phyloP scores from a whole-genome alignment of 2,329 filamentous ascomycete genomes.

The Colletotrichum melonis region DNA sequence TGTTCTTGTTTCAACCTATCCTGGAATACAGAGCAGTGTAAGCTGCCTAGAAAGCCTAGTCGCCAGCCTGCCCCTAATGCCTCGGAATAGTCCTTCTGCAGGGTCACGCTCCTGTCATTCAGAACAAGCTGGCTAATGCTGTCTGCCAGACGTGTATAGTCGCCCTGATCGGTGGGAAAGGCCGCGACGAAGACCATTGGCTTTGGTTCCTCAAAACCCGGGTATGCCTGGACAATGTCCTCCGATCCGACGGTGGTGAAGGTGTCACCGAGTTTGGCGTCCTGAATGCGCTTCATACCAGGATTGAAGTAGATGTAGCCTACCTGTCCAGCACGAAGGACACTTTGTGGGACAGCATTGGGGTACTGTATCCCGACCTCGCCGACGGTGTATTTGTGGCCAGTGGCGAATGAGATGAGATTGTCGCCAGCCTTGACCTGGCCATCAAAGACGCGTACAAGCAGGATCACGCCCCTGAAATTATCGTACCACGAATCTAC shows the following conservation, averaged over 20 bases:
- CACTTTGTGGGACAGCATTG: constrained; percentile 81
- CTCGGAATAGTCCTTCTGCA: constrained; percentile 94
- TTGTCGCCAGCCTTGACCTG: constrained; percentile 84
- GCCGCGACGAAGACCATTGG: constrained; percentile 99
- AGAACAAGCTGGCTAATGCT: constrained; percentile 94
- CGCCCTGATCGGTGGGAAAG: constrained; percentile 90
- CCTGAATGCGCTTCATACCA: constrained; percentile 96
- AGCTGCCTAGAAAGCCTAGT: constrained; percentile 92
- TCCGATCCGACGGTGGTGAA: constrained; percentile 87
- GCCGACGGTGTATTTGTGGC: constrained; percentile 89
- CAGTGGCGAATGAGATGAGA: constrained; percentile 88
- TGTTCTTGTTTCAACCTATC: constrained; percentile 95
- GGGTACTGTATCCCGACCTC: constrained; percentile 98
- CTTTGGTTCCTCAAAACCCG: constrained; percentile 96
- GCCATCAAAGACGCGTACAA: constrained; percentile 93
- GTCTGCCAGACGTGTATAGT: constrained; percentile 89
- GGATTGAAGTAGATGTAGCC: constrained; percentile 98
- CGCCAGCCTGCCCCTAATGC: constrained; percentile 95
- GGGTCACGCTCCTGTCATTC: constrained; percentile 93
- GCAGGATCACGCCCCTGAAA: constrained; percentile 91
- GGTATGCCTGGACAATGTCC: constrained; percentile 80
- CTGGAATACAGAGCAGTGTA: constrained; percentile 99
- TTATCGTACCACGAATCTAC: constrained; percentile 99
- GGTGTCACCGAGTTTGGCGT: constrained; percentile 96
- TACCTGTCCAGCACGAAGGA: constrained; percentile 90